phyloP scores from a whole-genome alignment of 192 early-diverging fungal species.

The Coemansia biformis region DNA sequence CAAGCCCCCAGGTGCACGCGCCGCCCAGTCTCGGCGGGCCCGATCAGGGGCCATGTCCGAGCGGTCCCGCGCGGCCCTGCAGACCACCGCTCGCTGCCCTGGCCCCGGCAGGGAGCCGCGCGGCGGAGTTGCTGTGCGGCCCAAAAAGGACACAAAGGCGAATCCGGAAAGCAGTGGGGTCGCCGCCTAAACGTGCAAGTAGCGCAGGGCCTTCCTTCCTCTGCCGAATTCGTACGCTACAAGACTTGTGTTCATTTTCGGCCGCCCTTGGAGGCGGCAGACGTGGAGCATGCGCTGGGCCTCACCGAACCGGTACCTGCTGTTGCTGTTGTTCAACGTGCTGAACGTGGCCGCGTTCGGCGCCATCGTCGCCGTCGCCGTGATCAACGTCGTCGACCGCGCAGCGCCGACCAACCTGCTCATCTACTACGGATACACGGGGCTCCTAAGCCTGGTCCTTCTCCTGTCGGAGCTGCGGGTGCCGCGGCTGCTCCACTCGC shows the following conservation, averaged over 20 bases:
- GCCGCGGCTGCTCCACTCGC: slow-evolving; percentile 39
- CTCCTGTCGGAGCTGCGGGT: slow-evolving; percentile 51
- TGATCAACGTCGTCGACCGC: slow-evolving; percentile 37
- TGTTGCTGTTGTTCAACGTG: slow-evolving; percentile 46
- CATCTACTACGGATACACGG: slow-evolving; percentile 52
- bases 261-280: background rate
- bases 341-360: slow-evolving; percentile 44
- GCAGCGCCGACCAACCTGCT: slow-evolving; percentile 46
- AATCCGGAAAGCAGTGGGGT: no score
- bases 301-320: slow-evolving; percentile 40
- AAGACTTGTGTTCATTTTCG: slow-evolving; percentile 1
- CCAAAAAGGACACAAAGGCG: no score
- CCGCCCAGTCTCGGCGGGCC: no score
- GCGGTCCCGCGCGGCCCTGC: no score
- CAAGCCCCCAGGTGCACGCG: no score
- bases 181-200: no score
- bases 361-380: slow-evolving; percentile 37
- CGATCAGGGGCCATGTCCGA: no score
- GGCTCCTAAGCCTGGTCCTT: slow-evolving; percentile 39
- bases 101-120: no score
- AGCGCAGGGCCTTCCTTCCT: no score
- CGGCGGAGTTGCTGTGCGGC: no score
- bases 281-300: slow-evolving; percentile 26
- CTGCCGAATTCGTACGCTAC: no score
- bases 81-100: no score